phyloP scores from a whole-genome alignment of 306 rosid genomes.

The Abrus precatorius region DNA sequence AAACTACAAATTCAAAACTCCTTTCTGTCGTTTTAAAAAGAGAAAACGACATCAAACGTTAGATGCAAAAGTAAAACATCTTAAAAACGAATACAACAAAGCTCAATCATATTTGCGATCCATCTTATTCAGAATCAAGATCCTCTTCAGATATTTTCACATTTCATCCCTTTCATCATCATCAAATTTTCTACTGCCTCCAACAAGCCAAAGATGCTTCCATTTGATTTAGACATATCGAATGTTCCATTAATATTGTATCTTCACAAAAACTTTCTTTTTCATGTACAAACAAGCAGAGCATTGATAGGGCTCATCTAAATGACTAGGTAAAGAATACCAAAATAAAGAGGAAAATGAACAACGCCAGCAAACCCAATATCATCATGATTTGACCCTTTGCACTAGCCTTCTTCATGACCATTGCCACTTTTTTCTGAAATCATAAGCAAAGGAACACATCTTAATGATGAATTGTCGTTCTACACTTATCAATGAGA shows the following conservation, averaged over 20 bases:
- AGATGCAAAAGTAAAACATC: slow-evolving; percentile 4
- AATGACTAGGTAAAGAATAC: slow-evolving; percentile 83
- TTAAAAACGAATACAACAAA: slow-evolving; percentile 24
- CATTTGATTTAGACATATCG: slow-evolving; percentile 13
- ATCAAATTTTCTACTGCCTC: slow-evolving; percentile 37
- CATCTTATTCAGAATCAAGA: slow-evolving; percentile 45
- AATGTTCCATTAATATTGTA: slow-evolving; percentile 41
- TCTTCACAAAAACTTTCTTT: slow-evolving; percentile 38
- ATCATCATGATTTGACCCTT: slow-evolving; percentile 96
- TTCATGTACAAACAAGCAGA: slow-evolving; percentile 50
- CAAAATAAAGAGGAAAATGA: slow-evolving; percentile 87
- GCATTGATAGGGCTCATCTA: slow-evolving; percentile 32
- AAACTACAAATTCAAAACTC: neutral
- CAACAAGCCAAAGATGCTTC: slow-evolving; percentile 39
- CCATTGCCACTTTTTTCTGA: slow-evolving; percentile 95
- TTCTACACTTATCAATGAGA: no score
- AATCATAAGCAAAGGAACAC: slow-evolving; percentile 38
- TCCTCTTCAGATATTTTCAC: slow-evolving; percentile 37
- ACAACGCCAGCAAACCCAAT: slow-evolving; percentile 78
- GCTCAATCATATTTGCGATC: slow-evolving; percentile 38
- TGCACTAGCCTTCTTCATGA: slow-evolving; percentile 94
- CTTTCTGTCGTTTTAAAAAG: neutral
- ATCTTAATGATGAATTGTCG: no score
- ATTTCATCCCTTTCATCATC: slow-evolving; percentile 40
- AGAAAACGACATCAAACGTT: slow-evolving; percentile 3